phyloP scores from a whole-genome alignment of 2,329 filamentous ascomycete genomes.

The Ophiocordyceps sinensis region DNA sequence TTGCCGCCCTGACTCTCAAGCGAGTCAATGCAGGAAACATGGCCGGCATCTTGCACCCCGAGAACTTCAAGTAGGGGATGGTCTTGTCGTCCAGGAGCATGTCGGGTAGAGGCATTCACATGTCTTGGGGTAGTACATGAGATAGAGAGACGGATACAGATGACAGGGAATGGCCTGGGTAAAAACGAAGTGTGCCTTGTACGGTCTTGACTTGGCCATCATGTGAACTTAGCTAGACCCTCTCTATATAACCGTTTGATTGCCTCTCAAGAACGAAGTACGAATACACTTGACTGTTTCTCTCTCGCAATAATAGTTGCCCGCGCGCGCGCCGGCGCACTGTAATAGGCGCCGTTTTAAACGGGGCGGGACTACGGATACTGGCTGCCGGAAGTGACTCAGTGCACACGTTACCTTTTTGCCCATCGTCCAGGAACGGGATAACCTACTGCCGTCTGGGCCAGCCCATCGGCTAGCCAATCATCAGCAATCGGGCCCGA shows the following conservation, averaged over 20 bases:
- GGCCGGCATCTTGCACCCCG: slow-evolving; percentile 49
- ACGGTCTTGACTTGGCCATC: slow-evolving; percentile 1
- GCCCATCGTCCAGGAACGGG: no score
- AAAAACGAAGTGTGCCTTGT: not conserved
- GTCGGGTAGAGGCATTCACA: not conserved
- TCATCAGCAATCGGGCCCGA: not conserved
- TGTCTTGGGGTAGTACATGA: not conserved
- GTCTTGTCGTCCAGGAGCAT: not conserved
- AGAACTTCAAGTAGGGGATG: slow-evolving; percentile 36
- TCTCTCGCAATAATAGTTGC: no score
- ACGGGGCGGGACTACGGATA: no score
- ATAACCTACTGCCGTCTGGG: no score
- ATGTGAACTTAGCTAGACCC: no score
- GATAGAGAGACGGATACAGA: slow-evolving; percentile 9
- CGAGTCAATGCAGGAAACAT: slow-evolving; percentile 47
- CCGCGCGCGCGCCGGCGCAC: no score
- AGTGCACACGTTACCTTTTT: no score
- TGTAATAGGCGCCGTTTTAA: no score
- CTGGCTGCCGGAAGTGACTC: no score
- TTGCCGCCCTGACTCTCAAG: slow-evolving; percentile 61
- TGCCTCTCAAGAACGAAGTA: no score
- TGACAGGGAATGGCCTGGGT: slow-evolving; percentile 1
- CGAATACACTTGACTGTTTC: no score
- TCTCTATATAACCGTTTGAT: no score
- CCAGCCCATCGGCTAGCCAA: not conserved